Base-by-base conservation (phyloP, 2,329 filamentous ascomycete genomes). In the Lecanicillium sp. region DNA sequence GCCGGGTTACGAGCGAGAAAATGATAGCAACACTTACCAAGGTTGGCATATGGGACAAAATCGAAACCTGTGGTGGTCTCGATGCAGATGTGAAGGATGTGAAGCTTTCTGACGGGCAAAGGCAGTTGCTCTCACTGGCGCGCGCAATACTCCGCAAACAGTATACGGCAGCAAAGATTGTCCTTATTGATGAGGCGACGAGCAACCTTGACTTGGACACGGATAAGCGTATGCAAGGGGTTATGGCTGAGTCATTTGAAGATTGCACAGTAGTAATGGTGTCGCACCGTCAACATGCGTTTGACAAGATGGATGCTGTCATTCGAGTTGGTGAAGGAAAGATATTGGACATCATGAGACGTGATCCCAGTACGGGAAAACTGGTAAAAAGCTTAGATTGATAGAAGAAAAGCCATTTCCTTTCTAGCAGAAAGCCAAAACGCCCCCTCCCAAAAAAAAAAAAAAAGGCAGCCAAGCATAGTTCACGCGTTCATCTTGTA, bases 41-140 rank as follows among this genome's bases (percentile, higher is more conserved):
- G 13, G 31, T 39, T 4, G 12, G 22, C 3, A n/a, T 39, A 4
- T 39, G 37, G 22, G 37, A 43, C 10, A 53, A 43, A 11, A 64
- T 72, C 25, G 46, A 41, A 1, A 55, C 72, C 13, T 66, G 70
- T 40, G 58, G 56, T 1, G 22, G 22, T 11, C 22, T 42, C 37
- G 37, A 42, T 33, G n/a, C 42, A 31, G 19, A 42, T 42, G 3
- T 39, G 11, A 32, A 30, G 5, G 28, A 33, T 4, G 25, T 33
- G 6, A 36, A 37, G 31, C 34, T 33, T 5, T 37, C 29, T n/a
- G 18, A 37, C 2, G 44, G 44, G 14, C 41, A 47, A 37, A 36
- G 43, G 28, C 45, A 49, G 33, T 39, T 47, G 17, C 20, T 47
- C 10, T 39, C 30, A 4, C 31, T 41, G 6, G 39, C 39, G 5